A percentile compares a stretch with the other conserved stretches of the same genome.
Evolutionary conservation across 768 basidiomycete genomes (phyloP).

Genomic region (Clathrus columnatus): DNA sequence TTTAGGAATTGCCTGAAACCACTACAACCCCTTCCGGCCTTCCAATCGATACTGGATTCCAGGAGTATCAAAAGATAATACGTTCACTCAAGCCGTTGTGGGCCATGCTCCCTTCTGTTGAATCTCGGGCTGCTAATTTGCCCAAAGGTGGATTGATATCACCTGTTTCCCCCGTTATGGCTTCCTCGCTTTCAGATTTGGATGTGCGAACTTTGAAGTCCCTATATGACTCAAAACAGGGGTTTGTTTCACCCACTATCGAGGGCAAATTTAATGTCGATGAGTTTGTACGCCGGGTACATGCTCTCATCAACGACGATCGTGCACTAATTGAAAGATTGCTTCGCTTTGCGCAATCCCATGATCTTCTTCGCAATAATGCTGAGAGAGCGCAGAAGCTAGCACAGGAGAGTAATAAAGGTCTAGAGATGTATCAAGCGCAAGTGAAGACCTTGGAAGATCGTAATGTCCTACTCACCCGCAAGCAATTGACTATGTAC

Average conservation of each 20-base stretch:
- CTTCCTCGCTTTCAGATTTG: constrained; percentile 63
- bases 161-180: constrained; percentile 25
- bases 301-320: constrained; percentile 77
- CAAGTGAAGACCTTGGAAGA: constrained; percentile 78
- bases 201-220: constrained; percentile 82
- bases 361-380: constrained; percentile 86
- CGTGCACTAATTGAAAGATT: constrained; percentile 75
- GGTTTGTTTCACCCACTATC: constrained; percentile 16
- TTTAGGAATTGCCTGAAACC: constrained; percentile 1
- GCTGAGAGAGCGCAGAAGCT: constrained; percentile 88
- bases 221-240: constrained; percentile 47
- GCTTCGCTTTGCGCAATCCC: constrained; percentile 78
- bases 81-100: constrained; percentile 66
- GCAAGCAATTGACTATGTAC: constrained; percentile 50
- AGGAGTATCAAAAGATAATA: constrained; percentile 48
- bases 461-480: constrained; percentile 45
- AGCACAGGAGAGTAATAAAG: constrained; percentile 69
- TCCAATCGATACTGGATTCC: constrained; percentile 16
- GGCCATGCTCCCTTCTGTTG: constrained; percentile 75
- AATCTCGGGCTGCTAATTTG: constrained; percentile 66
- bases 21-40: constrained; percentile 18
- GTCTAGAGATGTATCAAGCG: constrained; percentile 84
- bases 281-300: constrained; percentile 67
- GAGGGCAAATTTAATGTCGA: constrained; percentile 51
- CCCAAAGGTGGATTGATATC: constrained; percentile 30